These are phyloP conservation scores for Oryza meyeriana DNA, from an alignment of 176 grass and related monocot genomes.

Conservation along the genomic window DNA sequence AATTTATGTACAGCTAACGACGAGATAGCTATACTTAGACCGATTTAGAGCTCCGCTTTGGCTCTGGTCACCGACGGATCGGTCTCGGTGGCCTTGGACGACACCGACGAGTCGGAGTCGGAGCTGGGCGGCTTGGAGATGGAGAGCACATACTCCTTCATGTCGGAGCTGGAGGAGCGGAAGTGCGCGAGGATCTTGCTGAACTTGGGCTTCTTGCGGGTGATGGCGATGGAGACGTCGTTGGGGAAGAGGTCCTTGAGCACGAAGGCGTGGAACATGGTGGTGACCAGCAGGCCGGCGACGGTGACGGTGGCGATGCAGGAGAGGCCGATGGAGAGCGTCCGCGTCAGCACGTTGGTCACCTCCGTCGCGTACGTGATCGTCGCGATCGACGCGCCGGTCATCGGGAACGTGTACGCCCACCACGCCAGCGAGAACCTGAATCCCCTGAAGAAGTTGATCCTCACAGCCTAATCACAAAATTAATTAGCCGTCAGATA, in stretches of 20 bases:
- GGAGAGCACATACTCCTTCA: conserved; percentile 56
- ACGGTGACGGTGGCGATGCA: conserved; percentile 81
- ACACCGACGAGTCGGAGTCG: conserved; percentile 1
- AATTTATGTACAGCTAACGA: conserved; percentile 29
- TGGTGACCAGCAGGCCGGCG: conserved; percentile 59
- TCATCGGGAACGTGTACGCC: conserved; percentile 99
- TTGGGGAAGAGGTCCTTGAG: conserved; percentile 92
- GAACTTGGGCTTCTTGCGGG: conserved; percentile 65
- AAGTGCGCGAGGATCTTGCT: conserved; percentile 69
- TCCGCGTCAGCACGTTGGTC: conserved; percentile 59
- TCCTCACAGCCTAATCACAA: conserved; percentile 61
- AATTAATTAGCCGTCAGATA: neutral
- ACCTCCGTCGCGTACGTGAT: conserved; percentile 74
- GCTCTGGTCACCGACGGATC: conserved; percentile 5
- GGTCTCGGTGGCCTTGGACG: neutral
- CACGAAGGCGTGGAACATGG: conserved; percentile 81
- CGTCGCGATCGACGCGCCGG: conserved; percentile 64
- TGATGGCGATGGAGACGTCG: conserved; percentile 94
- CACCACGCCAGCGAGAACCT: conserved; percentile 97
- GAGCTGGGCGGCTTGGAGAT: conserved; percentile 22
- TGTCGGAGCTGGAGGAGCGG: conserved; percentile 71
- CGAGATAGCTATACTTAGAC: neutral
- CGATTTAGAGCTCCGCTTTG: conserved; percentile 24
- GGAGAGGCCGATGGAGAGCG: conserved; percentile 65
- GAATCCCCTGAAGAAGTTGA: conserved; percentile 93